phyloP scores from a whole-genome alignment of 805 yeast genomes.

The Wickerhamomyces bisporus region DNA sequence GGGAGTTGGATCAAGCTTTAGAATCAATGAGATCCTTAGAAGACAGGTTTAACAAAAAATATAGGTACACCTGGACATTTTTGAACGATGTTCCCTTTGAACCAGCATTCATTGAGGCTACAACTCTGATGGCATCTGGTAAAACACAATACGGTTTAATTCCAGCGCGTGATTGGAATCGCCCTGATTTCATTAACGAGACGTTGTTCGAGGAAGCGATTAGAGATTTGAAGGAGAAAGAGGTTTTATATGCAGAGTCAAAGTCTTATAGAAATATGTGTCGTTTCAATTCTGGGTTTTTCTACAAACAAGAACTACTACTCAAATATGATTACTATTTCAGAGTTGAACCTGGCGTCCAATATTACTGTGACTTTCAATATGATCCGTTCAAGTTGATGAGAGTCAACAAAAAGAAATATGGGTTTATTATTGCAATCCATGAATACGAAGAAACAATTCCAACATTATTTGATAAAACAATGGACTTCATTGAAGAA shows the following conservation, averaged over 20 bases:
- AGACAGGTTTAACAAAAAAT: conserved; percentile 64
- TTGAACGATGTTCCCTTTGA: conserved; percentile 69
- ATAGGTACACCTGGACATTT: conserved; percentile 74
- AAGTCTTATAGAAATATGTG: conserved; percentile 88
- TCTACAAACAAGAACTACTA: conserved; percentile 73
- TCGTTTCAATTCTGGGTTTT: conserved; percentile 86
- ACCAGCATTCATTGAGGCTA: conserved; percentile 54
- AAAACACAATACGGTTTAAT: conserved; percentile 60
- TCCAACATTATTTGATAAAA: conserved; percentile 74
- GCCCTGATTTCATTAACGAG: conserved; percentile 66
- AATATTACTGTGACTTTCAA: conserved; percentile 81
- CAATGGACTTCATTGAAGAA: conserved; percentile 54
- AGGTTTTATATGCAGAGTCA: conserved; percentile 61
- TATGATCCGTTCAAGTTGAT: conserved; percentile 83
- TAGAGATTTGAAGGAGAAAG: conserved; percentile 36
- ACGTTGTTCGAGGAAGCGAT: conserved; percentile 45
- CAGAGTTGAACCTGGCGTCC: conserved; percentile 92
- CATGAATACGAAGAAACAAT: conserved; percentile 83
- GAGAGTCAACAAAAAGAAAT: conserved; percentile 70
- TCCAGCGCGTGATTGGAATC: conserved; percentile 69
- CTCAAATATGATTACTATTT: conserved; percentile 82
- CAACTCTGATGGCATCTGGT: conserved; percentile 60
- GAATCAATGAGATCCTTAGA: conserved; percentile 72
- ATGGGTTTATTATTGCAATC: conserved; percentile 82
- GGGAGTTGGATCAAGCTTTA: conserved; percentile 71